A percentile compares a stretch with the other conserved stretches of the same genome.
Evolutionary conservation across 768 basidiomycete genomes (phyloP).

Genomic region (Zangia roseola): DNA sequence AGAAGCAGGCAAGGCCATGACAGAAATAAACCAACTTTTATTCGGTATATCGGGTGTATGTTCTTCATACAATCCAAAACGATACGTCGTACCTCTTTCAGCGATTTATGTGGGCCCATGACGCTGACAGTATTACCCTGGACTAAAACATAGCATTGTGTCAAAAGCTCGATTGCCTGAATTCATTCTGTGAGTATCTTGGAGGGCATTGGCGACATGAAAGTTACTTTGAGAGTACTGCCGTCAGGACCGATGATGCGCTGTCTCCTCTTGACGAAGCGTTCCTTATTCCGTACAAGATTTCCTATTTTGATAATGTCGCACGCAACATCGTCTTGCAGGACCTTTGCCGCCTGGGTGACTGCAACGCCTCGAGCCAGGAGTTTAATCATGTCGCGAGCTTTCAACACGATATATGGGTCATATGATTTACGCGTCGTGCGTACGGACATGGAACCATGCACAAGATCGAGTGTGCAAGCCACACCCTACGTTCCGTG

Average conservation of each 20-base stretch:
- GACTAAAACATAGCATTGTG: constrained; percentile 95
- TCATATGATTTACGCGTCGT: constrained; percentile 98
- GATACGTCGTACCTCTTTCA: constrained; percentile 95
- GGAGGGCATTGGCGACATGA: neutral
- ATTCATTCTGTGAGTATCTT: constrained; percentile 6
- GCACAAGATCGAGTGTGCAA: constrained; percentile 91
- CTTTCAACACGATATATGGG: constrained; percentile 94
- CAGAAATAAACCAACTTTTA: constrained; percentile 61
- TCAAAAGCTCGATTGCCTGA: constrained; percentile 95
- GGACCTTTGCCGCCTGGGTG: constrained; percentile 81
- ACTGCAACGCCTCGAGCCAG: constrained; percentile 89
- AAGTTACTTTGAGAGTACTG: constrained; percentile 85
- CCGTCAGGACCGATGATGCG: constrained; percentile 97
- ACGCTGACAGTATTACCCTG: constrained; percentile 98
- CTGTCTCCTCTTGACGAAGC: constrained; percentile 94
- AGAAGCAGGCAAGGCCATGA: neutral
- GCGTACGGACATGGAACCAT: constrained; percentile 95
- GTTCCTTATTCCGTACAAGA: constrained; percentile 90
- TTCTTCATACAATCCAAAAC: constrained; percentile 99
- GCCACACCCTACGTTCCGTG: constrained; percentile 63
- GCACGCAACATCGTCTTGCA: constrained; percentile 87
- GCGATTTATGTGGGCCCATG: constrained; percentile 93
- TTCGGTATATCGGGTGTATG: constrained; percentile 97
- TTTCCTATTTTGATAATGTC: constrained; percentile 99
- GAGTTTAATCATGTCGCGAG: constrained; percentile 92